Evolutionary conservation across 345 rosid species (phyloP), one percentile per base, ranked within the genome.

Genomic region (Eucalyptus urophylla): DNA sequence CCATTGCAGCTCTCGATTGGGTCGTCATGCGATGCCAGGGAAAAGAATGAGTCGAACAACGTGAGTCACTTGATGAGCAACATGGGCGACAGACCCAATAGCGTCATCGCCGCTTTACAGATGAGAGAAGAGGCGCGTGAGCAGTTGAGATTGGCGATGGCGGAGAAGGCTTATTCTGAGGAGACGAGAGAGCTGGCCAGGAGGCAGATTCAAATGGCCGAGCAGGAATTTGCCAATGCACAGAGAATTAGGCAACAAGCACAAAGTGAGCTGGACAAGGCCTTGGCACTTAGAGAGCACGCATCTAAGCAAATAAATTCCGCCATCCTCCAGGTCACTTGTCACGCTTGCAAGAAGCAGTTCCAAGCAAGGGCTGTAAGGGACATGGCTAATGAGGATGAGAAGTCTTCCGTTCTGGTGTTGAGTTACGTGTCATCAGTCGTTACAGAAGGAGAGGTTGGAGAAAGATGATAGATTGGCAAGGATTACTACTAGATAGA

Each of bases 161-260:
- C 93, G 9, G 97, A 96, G 92, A 95, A 94, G 86, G 91, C 91
- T 14, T 94, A 90, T 44, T 96, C 96, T 3, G 96, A 95, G 88
- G 95, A 96, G 87, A 95, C 94, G 60, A 94, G 98, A 91, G 90
- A 91, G 72, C 94, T 93, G 43, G 99, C 97, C 0, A 95, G 93
- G 87, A 91, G 92, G 83, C 96, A 95, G 96, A 94, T 95, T 62
- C 97, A 97, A 90, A 86, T 95, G 87, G 99, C 99, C 4, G 98
- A 97, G 90, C 92, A 43, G 85, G 99, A 97, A 89, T 96, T 96
- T 67, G 94, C 94, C n/a, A 95, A 94, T 54, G 99, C 98, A 5
- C 96, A 95, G 95, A 93, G 93, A 88, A 95, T 95, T 53, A 93
- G 99, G 88, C 95, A 95, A 86, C 95, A 95, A 88, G 98, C 99